A percentile compares a stretch with the other conserved stretches of the same genome.
Conservation (phyloP, 176 grass and related monocot genomes). For the Juncus effusus region DNA sequence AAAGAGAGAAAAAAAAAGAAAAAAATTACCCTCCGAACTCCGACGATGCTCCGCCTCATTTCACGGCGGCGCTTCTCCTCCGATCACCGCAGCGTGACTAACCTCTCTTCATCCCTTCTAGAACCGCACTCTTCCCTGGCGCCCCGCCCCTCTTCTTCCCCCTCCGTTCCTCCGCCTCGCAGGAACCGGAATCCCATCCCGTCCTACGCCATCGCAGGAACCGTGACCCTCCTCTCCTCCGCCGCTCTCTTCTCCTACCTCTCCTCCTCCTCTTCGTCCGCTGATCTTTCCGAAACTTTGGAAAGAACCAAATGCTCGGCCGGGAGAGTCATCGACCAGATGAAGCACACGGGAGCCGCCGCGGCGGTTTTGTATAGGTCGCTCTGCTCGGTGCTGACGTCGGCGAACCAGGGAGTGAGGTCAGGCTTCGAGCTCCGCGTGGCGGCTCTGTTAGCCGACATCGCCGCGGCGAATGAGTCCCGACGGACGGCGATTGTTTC, state of each 20-base stretch:
- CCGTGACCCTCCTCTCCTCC: conserved; percentile 33
- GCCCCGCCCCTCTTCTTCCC: conserved; percentile 12
- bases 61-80: conserved; percentile 20
- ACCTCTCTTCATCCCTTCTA: background rate
- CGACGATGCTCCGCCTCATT: conserved; percentile 34
- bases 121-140: background rate
- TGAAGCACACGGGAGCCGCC: conserved; percentile 63
- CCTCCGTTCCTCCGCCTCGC: background rate
- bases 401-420: conserved; percentile 86
- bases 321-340: conserved; percentile 53
- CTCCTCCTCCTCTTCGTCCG: conserved; percentile 27
- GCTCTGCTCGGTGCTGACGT: conserved; percentile 67
- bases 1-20: background rate
- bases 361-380: conserved; percentile 70
- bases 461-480: conserved; percentile 57
- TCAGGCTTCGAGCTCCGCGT: conserved; percentile 87
- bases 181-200: background rate
- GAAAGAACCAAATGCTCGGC: conserved; percentile 58
- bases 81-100: background rate
- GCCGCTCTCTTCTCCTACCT: conserved; percentile 21
- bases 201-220: conserved; percentile 27
- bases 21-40: background rate
- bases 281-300: conserved; percentile 67
- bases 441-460: conserved; percentile 82
- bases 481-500: conserved; percentile 71